Evolutionary conservation across 2,329 filamentous ascomycete genomes (phyloP).

Genomic region (Fusarium burgessii): DNA sequence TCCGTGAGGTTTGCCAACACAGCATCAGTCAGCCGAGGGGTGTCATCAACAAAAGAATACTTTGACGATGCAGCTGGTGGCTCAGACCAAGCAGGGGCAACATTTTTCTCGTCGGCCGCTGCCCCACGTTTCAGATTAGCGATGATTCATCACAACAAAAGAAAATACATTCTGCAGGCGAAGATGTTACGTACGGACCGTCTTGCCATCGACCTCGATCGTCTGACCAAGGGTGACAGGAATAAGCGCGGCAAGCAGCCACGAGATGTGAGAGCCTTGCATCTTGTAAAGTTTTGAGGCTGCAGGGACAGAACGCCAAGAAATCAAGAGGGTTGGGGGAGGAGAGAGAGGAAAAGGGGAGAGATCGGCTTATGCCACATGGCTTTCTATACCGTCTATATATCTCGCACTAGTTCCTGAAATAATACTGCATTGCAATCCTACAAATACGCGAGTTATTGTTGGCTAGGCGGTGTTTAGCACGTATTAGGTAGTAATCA

Average conservation of each 20-base stretch:
- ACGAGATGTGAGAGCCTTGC: conserved; percentile 21
- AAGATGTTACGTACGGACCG: conserved; percentile 32
- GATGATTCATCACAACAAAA: not conserved
- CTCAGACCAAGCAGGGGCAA: conserved; percentile 40
- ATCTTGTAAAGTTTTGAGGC: conserved; percentile 15
- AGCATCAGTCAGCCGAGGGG: conserved; percentile 51
- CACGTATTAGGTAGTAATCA: conserved; percentile 34
- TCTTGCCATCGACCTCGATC: conserved; percentile 35
- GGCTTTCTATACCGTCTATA: conserved; percentile 26
- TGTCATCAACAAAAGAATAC: conserved; percentile 34
- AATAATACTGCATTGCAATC: not conserved
- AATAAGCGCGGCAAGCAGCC: conserved; percentile 32
- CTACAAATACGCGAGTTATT: not conserved
- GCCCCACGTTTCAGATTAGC: conserved; percentile 31
- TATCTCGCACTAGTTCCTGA: conserved; percentile 16
- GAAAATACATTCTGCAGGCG: not conserved
- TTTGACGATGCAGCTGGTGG: conserved; percentile 8
- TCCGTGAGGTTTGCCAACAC: conserved; percentile 50
- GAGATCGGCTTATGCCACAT: conserved; percentile 30
- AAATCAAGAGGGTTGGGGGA: conserved; percentile 13
- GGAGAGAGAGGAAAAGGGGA: not conserved
- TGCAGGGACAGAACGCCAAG: conserved; percentile 21
- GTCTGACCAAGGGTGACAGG: conserved; percentile 34
- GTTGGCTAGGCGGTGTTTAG: conserved; percentile 11
- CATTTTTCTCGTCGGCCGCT: conserved; percentile 40